These are phyloP conservation scores for Cydonia oblonga DNA, from an alignment of 331 rosid species.

Conservation along the genomic window DNA sequence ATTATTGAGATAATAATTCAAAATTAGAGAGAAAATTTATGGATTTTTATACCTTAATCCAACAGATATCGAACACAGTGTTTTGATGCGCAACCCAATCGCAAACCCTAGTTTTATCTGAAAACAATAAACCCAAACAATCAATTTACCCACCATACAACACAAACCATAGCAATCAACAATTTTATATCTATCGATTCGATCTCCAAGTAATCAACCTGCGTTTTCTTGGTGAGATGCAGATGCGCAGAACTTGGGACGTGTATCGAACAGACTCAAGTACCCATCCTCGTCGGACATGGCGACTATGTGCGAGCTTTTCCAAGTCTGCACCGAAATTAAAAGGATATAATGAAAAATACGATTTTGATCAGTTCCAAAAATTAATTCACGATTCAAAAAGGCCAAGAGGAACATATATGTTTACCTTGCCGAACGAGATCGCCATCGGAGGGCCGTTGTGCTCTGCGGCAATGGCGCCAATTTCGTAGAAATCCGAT, in stretches of 20 bases:
- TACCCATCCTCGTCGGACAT: constrained; percentile 84
- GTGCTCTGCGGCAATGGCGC: constrained; percentile 40
- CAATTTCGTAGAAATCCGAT: constrained; percentile 30
- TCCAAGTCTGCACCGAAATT: constrained; percentile 28
- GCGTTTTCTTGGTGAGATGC: constrained; percentile 39
- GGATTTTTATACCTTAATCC: constrained; percentile 66
- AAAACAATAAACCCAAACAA: not conserved
- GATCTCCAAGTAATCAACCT: constrained; percentile 30
- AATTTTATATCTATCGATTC: not conserved
- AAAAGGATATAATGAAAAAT: no score
- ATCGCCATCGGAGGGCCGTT: constrained; percentile 54
- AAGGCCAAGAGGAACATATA: not conserved
- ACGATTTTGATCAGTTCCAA: no score
- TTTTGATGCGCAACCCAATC: constrained; percentile 68
- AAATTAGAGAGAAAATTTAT: not conserved
- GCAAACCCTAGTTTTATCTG: constrained; percentile 51
- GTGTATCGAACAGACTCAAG: constrained; percentile 56
- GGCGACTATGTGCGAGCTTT: constrained; percentile 53
- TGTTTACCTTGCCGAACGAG: constrained; percentile 59
- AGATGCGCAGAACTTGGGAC: constrained; percentile 20
- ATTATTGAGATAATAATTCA: not conserved
- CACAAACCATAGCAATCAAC: not conserved
- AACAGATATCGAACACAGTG: constrained; percentile 78
- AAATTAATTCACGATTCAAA: not conserved
- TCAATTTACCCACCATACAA: not conserved